Base-by-base conservation (phyloP, 768 basidiomycete genomes). In the Gyrodon lividus region DNA sequence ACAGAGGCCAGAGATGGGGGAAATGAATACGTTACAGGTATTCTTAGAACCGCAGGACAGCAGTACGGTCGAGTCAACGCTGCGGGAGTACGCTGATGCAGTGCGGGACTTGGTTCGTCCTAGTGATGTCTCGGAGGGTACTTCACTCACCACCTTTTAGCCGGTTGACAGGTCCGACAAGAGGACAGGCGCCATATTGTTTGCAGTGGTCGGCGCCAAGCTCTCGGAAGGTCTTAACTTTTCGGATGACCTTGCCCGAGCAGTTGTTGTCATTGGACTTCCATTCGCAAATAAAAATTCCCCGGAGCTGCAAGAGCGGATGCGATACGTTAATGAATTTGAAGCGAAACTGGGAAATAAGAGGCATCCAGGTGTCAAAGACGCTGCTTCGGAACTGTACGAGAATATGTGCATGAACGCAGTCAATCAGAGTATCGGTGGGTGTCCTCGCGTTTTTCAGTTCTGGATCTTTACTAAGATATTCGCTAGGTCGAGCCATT, bases 401-500 rank as follows among this genome's bases (percentile, higher is more conserved):
- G 89, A 90, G 73, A 92, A 91, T 60, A 80, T 91, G 79, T 91
- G 89, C 60, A 91, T 90, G 87, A 88, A 86, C 57, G 90, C 94
- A 0, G 94, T 99, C 46, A 99, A 99, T 69, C 96, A 99, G 67
- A 92, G 90, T 50, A 97, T 99, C 54, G 96, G 95, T 91, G 50
- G 85, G 38, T 2, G 14, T 3, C 17, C 45, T 12, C 17, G 9
- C 14, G 34, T 31, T 34, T 22, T 46, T 8, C 39, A 17, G 30
- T n/a, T 6, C 19, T 28, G 12, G 34, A 16, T 39, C 9, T 30
- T 51, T 48, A 31, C 19, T 59, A 23, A 58, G 33, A 12, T 12
- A 23, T 20, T 40, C 10, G 20, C 31, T 35, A 97, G 94, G 94
- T 28, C 84, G 96, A 43, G 95, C 95, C 4, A 96, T 98, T 52